Conservation (phyloP, 78 protist genomes). For the Tieghemostelium lacteum region DNA sequence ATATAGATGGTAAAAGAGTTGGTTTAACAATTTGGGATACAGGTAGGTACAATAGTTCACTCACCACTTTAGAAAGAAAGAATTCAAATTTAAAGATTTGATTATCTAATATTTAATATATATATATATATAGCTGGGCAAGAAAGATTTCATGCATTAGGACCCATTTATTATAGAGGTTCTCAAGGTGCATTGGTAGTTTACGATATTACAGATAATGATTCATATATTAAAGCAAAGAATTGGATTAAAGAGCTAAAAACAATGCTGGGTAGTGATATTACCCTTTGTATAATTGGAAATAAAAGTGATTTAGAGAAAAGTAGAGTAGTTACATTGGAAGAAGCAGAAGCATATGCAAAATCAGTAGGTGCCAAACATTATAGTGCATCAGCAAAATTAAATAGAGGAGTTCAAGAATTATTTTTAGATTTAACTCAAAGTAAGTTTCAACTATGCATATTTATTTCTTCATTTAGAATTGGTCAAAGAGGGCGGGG, state of each 20-base stretch:
- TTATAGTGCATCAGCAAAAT: conserved; percentile 91
- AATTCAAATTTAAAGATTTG: neutral
- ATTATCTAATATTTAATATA: neutral
- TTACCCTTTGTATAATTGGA: conserved; percentile 89
- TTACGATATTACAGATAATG: conserved; percentile 94
- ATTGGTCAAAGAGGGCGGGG: neutral
- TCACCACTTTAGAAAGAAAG: no score
- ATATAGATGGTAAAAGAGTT: conserved; percentile 84
- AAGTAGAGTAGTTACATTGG: conserved; percentile 73
- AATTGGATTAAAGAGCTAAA: conserved; percentile 95
- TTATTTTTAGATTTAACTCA: conserved; percentile 86
- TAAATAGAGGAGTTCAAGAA: conserved; percentile 88
- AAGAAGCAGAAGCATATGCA: conserved; percentile 86
- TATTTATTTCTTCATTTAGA: no score
- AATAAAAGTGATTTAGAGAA: conserved; percentile 91
- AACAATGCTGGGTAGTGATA: conserved; percentile 90
- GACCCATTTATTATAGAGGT: conserved; percentile 96
- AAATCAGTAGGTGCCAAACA: conserved; percentile 90
- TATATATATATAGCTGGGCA: conserved; percentile 12
- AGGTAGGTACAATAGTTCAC: conserved; percentile 42
- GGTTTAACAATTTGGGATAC: conserved; percentile 94
- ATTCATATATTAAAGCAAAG: conserved; percentile 87
- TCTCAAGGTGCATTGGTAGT: conserved; percentile 96
- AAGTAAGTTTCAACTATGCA: conserved; percentile 19
- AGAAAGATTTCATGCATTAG: conserved; percentile 93